phyloP scores from a whole-genome alignment of 2,329 filamentous ascomycete genomes.

The Zasmidium angulare region DNA sequence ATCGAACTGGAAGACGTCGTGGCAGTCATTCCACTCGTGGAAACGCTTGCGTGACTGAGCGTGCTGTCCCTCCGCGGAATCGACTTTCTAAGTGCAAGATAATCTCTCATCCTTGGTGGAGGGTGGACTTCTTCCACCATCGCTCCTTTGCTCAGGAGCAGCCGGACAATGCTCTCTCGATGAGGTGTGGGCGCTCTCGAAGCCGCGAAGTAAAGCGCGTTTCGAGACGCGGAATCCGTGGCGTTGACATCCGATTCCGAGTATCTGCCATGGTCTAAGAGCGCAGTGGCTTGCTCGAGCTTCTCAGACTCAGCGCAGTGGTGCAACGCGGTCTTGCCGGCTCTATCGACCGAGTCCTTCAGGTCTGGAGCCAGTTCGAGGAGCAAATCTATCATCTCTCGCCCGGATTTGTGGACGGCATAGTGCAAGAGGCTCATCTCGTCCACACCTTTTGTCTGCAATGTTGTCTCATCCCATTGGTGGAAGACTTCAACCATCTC shows the following conservation, averaged over 20 bases:
- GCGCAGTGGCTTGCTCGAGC: slow-evolving; percentile 13
- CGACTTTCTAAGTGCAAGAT: background rate
- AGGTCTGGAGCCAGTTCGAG: slow-evolving; percentile 21
- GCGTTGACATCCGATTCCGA: slow-evolving; percentile 17
- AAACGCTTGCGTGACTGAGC: slow-evolving; percentile 2
- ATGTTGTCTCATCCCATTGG: slow-evolving; percentile 11
- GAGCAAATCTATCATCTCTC: slow-evolving; percentile 17
- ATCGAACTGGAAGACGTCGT: slow-evolving; percentile 4
- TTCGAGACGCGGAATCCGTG: slow-evolving; percentile 16
- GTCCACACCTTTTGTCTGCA: slow-evolving; percentile 17
- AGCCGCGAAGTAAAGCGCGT: slow-evolving; percentile 20
- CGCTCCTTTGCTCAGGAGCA: slow-evolving; percentile 21
- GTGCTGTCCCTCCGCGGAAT: slow-evolving; percentile 7
- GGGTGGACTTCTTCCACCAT: background rate
- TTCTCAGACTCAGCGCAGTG: slow-evolving; percentile 18
- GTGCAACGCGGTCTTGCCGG: slow-evolving; percentile 23
- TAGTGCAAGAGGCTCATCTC: slow-evolving; percentile 23
- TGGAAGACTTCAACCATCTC: slow-evolving; percentile 16
- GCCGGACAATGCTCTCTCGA: slow-evolving; percentile 15
- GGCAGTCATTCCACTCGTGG: slow-evolving; percentile 7
- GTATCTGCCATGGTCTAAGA: slow-evolving; percentile 14
- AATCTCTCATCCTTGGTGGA: slow-evolving; percentile 7
- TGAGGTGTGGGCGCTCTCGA: slow-evolving; percentile 13
- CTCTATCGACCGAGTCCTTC: slow-evolving; percentile 17
- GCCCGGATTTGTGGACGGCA: slow-evolving; percentile 10